Base-by-base conservation (phyloP, 2,329 filamentous ascomycete genomes). In the Trichoderma sp. region DNA sequence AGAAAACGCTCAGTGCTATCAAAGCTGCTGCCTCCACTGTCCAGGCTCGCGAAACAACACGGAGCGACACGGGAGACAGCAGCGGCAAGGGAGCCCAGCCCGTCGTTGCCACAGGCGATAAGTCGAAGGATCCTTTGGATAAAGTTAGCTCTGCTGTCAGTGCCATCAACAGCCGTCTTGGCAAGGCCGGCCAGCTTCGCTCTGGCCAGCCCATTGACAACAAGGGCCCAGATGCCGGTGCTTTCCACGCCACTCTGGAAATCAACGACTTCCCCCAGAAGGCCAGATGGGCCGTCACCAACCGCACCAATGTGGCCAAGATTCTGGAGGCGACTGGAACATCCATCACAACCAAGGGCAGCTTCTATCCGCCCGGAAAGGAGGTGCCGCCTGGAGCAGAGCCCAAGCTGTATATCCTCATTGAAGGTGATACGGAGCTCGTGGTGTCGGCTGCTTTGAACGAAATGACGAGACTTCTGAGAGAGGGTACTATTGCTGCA, bases 231-330 rank as follows among this genome's bases (percentile, higher is more conserved):
- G 95, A 99, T 78, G 95, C 95, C 3, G 95, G 95, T 61, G 93
- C 94, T 0, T 99, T 93, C 85, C 95, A 99, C 78, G 94, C 95
- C 17, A 98, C 94, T 4, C 85, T 99, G 70, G 95, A 98, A 80
- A 99, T 99, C 87, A 99, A 99, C 80, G 95, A 99, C 80, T 98
- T 98, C 80, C 95, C 95, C 37, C 95, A 99, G 78, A 98, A 97
- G 84, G 95, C 95, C 71, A 89, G 95, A 73, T 99, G 95, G 95
- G 94, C 93, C 12, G 95, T 99, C 81, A 99, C 95, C 45, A 99
- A 99, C 79, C 89, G 95, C 71, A 98, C 95, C 39, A 99, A 99
- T 75, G 95, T 99, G 67, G 94, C 94, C 73, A 99, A 98, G 84
- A 97, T 99, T 73, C 86, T 99, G 71, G 95, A 99, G 76, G 88